Base-by-base conservation (phyloP, 129 eudicot species). In the Centaurea solstitialis region DNA sequence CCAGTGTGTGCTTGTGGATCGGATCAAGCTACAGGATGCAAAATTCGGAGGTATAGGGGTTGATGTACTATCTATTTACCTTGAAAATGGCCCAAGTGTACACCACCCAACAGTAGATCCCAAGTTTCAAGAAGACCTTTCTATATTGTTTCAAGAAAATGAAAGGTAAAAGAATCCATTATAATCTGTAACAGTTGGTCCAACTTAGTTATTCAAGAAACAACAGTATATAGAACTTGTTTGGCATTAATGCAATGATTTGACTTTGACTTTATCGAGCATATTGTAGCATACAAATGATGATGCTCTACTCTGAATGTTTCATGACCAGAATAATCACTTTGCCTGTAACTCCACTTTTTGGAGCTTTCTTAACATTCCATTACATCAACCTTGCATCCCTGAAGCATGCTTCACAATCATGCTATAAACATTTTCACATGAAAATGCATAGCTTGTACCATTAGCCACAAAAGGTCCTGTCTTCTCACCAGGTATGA, bases 361-460 rank as follows among this genome's bases (percentile, higher is more conserved):
- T 57, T 57, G 65, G 65, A 17, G 65, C 65, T 57, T 57, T 57
- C 65, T 57, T 57, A 57, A 57, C 18, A 57, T 57, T 57, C 17
- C 22, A 57, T 17, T 53, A 15, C 2, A 8, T n/a, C 65, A 57
- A 57, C 22, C 81, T 47, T 43, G 30, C 33, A 68, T 41, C 43
- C 66, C n/a, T 45, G n/a, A 33, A 78, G 41, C 82, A 21, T 22
- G 73, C 41, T 23, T 77, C 61, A 59, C 18, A 11, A 43, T 45
- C 37, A 20, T 47, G 68, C 4, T 15, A 35, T 4, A 9, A 9
- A 70, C 8, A 64, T 7, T 64, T 75, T n/a, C 62, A 35, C 43
- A 53, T 75, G 61, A 12, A 69, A 70, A 28, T 53, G 30, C 26
- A 79, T 20, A 38, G 26, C 23, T 68, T 79, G 76, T 35, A 15